Evolutionary conservation across 2,329 filamentous ascomycete genomes (phyloP), one percentile per base, ranked within the genome.

Genomic region (Alternaria incomplexa): DNA sequence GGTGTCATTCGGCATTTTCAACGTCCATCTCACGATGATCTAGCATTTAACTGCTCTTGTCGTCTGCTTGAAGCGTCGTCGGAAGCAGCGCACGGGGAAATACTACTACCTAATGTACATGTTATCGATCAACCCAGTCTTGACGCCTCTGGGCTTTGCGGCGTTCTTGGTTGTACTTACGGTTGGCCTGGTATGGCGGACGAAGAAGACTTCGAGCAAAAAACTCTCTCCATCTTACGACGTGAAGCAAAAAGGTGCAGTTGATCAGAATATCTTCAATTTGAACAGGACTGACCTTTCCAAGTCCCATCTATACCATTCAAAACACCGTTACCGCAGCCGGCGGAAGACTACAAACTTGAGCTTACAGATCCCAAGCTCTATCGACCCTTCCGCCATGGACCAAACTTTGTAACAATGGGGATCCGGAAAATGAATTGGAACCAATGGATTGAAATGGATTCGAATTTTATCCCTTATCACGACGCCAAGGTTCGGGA

Each of bases 381-480:
- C 20, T 58, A 53, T 25, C 40, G 40, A 22, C 36, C 40, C 22
- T 46, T 58, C 9, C 48, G 36, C 11, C 26, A 46, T 53, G 47
- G 48, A 1, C 36, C 25, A 5, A 46, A 53, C 11, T 54, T 58
- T 11, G 30, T 58, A 3, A 45, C 36, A 5, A 53, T 53, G 36
- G 46, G 47, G 3, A 58, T 52, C 17, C 17, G 47, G 9, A 58
- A 53, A 15, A 51, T 57, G 55, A 32, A 57, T 23, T 57, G 30
- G 55, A n/a, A 57, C 25, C 30, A 57, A 13, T 57, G 55, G 55
- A 57, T 57, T 28, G 55, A 57, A 12, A 58, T 58, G 47, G 36
- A 58, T 17, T 58, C 47, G 17, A 58, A 58, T n/a, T 53, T 32
- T 6, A 36, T 45, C 10, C 47, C 47, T 30, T 52, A 58, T 4